These are phyloP conservation scores for Umbelopsis ramanniana DNA, from an alignment of 192 early-diverging fungal genomes.

Conservation along the genomic window DNA sequence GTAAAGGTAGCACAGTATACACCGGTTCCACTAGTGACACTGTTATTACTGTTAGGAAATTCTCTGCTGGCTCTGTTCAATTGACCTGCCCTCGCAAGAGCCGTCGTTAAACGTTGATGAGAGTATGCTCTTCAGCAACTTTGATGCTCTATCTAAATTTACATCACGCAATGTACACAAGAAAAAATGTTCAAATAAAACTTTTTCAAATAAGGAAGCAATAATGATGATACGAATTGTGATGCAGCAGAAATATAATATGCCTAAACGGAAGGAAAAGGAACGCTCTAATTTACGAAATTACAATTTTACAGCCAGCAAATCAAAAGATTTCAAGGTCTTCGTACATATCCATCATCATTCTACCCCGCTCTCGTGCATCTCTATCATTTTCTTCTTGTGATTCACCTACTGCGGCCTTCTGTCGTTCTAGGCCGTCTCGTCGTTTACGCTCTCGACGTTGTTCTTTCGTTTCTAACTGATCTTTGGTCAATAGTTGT, in stretches of 20 bases:
- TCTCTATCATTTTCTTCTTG: not conserved
- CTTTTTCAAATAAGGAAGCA: no score
- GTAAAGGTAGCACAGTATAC: not conserved
- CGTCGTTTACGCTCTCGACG: conserved; percentile 44
- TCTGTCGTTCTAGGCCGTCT: conserved; percentile 45
- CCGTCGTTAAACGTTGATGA: not conserved
- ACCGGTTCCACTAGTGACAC: not conserved
- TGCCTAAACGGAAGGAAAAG: not conserved
- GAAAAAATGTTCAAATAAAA: no score
- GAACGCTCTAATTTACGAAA: not conserved
- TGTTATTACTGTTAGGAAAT: conserved; percentile 3
- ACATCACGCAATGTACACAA: no score
- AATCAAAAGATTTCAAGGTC: conserved; percentile 15
- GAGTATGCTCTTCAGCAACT: no score
- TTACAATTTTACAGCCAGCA: not conserved
- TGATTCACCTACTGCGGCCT: not conserved
- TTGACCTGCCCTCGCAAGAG: not conserved
- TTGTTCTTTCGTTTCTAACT: conserved; percentile 46
- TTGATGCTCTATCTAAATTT: no score
- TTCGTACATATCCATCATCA: conserved; percentile 6
- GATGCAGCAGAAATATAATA: no score
- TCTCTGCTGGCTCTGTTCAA: conserved; percentile 11
- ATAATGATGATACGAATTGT: no score
- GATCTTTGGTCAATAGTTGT: conserved; percentile 27
- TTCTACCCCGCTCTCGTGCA: not conserved